phyloP scores from a whole-genome alignment of 805 yeast genomes.

The Vanderwaltozyma tropicalis region DNA sequence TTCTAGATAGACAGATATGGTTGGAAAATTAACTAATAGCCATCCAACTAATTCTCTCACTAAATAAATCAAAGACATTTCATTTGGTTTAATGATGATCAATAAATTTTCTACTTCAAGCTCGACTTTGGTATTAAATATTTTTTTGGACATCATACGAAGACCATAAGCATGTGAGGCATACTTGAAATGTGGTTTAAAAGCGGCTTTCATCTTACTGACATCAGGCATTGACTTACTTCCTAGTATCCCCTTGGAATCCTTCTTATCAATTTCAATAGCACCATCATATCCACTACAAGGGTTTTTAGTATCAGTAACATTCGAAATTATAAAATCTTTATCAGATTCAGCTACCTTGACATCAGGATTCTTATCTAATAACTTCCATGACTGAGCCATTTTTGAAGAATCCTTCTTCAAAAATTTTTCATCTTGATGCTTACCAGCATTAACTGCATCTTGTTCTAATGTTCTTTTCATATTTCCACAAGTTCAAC shows the following conservation, averaged over 20 bases:
- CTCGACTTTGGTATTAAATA: constrained; percentile 60
- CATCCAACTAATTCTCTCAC: constrained; percentile 76
- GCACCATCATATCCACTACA: constrained; percentile 2
- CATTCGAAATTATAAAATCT: not conserved
- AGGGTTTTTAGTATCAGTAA: not conserved
- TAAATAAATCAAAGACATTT: constrained; percentile 61
- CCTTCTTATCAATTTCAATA: constrained; percentile 2
- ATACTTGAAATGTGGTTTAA: constrained; percentile 51
- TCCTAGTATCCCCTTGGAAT: not conserved
- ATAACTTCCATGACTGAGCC: too few relatives aligned
- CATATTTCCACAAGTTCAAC: too few relatives aligned
- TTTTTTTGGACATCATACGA: constrained; percentile 59
- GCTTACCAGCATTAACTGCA: too few relatives aligned
- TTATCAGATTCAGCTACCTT: not conserved
- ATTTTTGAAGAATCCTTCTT: too few relatives aligned
- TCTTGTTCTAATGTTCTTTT: too few relatives aligned
- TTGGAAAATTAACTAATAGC: constrained; percentile 39
- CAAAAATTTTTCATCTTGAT: too few relatives aligned
- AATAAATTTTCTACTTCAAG: constrained; percentile 59
- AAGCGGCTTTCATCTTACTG: constrained; percentile 2
- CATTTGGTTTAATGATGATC: constrained; percentile 86
- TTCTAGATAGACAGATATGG: constrained; percentile 60
- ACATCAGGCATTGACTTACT: constrained; percentile 4
- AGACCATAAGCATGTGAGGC: constrained; percentile 79
- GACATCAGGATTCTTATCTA: not conserved